A percentile compares a stretch with the other conserved stretches of the same genome.
Evolutionary conservation across 148 eudicot genomes (phyloP).

Genomic region (Vaccinium corymbosum): DNA sequence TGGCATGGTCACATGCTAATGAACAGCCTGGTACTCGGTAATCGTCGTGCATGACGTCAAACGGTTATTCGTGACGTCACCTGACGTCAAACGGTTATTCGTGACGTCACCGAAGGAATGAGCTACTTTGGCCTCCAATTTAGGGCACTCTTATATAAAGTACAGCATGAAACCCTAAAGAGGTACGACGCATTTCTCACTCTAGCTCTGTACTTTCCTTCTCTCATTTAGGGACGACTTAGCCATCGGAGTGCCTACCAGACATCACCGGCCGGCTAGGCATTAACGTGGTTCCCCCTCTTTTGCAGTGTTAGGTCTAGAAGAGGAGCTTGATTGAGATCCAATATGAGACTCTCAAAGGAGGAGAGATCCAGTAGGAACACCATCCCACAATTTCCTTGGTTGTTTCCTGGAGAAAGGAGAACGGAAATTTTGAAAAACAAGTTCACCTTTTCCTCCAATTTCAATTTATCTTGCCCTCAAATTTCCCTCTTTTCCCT

Average conservation of each 20-base stretch:
- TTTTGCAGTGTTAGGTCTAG: background rate
- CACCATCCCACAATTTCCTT: background rate
- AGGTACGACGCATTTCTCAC: background rate
- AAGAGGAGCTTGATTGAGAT: background rate
- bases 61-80: background rate
- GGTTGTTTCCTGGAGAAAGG: background rate
- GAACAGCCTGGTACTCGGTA: background rate
- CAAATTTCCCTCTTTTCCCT: background rate
- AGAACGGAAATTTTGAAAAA: no score
- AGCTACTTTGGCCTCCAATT: background rate
- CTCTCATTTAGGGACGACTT: background rate
- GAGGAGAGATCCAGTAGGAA: background rate
- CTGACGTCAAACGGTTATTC: background rate
- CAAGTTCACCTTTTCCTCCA: background rate
- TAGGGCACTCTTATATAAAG: background rate
- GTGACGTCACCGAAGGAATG: background rate
- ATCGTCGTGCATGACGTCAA: background rate
- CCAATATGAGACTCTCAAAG: background rate
- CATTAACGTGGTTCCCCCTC: background rate
- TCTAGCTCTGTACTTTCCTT: background rate
- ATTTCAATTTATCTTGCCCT: background rate
- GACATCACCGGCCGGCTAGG: background rate
- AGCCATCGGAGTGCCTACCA: background rate
- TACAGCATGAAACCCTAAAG: background rate
- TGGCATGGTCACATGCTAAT: no score